These are phyloP conservation scores for Suillus paluster DNA, from an alignment of 768 basidiomycete genomes.

Conservation along the genomic window DNA sequence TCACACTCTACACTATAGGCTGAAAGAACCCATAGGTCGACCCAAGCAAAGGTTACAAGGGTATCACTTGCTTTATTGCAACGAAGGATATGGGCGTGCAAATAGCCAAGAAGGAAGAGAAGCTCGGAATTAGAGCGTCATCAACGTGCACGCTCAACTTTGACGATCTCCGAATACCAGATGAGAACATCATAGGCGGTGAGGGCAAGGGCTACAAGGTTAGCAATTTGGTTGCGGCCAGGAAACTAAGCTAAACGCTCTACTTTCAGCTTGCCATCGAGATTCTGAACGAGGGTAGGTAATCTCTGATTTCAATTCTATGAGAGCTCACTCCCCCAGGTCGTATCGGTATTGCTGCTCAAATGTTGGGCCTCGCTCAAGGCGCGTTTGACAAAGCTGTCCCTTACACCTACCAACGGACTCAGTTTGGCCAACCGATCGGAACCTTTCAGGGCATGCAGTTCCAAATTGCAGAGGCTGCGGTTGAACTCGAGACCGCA, in stretches of 20 bases:
- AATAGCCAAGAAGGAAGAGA: conserved; percentile 99
- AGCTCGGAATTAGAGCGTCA: conserved; percentile 94
- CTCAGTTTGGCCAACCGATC: conserved; percentile 92
- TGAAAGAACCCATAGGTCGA: conserved; percentile 55
- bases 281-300: conserved; percentile 86
- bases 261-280: conserved; percentile 82
- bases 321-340: conserved; percentile 40
- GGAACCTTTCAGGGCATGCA: conserved; percentile 97
- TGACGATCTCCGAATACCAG: conserved; percentile 86
- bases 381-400: conserved; percentile 96
- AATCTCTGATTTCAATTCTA: neutral
- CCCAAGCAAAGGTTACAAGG: conserved; percentile 95
- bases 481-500: conserved; percentile 88
- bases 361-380: conserved; percentile 98
- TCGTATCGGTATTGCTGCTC: conserved; percentile 96
- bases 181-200: conserved; percentile 90
- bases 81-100: conserved; percentile 97
- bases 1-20: neutral
- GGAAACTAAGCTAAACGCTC: conserved; percentile 4
- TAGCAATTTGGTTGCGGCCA: neutral
- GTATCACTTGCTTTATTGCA: conserved; percentile 96
- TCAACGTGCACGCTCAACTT: conserved; percentile 95
- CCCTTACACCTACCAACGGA: conserved; percentile 92
- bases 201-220: conserved; percentile 93
- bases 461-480: conserved; percentile 91